Base-by-base conservation (phyloP, 148 eudicot species). In the Rhododendron vialii region DNA sequence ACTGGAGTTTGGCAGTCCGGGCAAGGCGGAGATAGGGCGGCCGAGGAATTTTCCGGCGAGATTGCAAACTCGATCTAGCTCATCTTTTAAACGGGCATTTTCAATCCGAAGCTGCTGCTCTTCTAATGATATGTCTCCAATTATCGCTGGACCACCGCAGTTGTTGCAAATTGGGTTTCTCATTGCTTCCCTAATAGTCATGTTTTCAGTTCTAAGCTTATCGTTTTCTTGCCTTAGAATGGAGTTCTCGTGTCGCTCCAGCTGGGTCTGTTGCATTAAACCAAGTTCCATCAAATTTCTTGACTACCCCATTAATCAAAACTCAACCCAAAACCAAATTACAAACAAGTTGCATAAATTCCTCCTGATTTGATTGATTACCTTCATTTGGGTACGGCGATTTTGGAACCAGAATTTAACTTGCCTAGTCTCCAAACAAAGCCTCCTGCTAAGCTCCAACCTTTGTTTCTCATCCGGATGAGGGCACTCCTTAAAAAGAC, bases 381-480 rank as follows among this genome's bases (percentile, higher is more conserved):
- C 99, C 97, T 96, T 96, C 99, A 95, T 96, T 51, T 96, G 99
- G 74, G 99, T 96, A 30, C 99, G 90, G 5, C 99, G 93, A 90
- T 96, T 96, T 86, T 96, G 99, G 80, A 96, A 96, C 99, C 99
- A 96, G 86, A 96, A 96, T 91, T 96, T 96, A 84, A 96, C 99
- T 87, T 96, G 99, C 55, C 99, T 83, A 28, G 96, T 93, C 80
- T 94, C 99, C 91, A 96, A 93, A 71, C 90, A 93, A 67, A 96
- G 94, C 91, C 95, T 92, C 82, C 83, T 94, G 88, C 99, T 95
- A 12, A 96, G 98, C 92, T 96, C 99, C 89, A 92, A 79, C 89
- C 99, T 91, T 95, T 95, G 99, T 84, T 95, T 96, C 91, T 96
- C 99, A 93, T 96, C 99, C 48, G 99, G 99, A 86, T 96, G 99